A percentile compares a stretch with the other conserved stretches of the same genome.
Conservation (phyloP, 2,329 filamentous ascomycete species). For the Fusarium sp. region DNA sequence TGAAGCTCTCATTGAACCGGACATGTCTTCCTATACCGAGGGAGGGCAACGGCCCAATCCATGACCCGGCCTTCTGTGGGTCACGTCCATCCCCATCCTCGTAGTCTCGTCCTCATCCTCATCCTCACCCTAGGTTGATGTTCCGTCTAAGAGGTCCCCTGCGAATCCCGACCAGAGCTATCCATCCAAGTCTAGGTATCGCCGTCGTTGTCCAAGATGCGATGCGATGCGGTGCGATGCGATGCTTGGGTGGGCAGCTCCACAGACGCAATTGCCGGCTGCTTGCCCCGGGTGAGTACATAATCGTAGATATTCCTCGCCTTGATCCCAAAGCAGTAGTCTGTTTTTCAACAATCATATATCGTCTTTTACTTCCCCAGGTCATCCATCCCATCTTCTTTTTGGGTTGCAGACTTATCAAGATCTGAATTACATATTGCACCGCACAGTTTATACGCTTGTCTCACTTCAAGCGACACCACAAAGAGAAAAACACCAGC, state of each 20-base stretch:
- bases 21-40: slow-evolving; percentile 24
- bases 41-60: slow-evolving; percentile 31
- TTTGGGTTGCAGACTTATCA: slow-evolving; percentile 24
- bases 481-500: slow-evolving; percentile 16
- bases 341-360: slow-evolving; percentile 41
- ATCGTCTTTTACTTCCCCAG: slow-evolving; percentile 25
- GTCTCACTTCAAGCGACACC: slow-evolving; percentile 28
- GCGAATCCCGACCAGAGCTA: slow-evolving; percentile 34
- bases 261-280: slow-evolving; percentile 42
- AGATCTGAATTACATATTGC: slow-evolving; percentile 34
- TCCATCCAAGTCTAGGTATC: slow-evolving; percentile 39
- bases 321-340: slow-evolving; percentile 46
- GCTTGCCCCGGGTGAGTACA: slow-evolving; percentile 46
- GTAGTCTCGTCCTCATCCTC: neutral
- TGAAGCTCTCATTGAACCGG: slow-evolving; percentile 33
- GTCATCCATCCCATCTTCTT: slow-evolving; percentile 23
- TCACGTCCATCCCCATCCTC: slow-evolving; percentile 20
- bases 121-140: slow-evolving; percentile 16
- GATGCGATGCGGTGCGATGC: slow-evolving; percentile 34
- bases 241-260: slow-evolving; percentile 29
- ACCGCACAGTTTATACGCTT: neutral
- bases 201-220: slow-evolving; percentile 32
- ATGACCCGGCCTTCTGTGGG: slow-evolving; percentile 38
- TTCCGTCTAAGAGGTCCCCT: slow-evolving; percentile 42
- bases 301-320: slow-evolving; percentile 48